Evolutionary conservation across 108 stramenopile species (phyloP).

Genomic region (Seminavis robusta): DNA sequence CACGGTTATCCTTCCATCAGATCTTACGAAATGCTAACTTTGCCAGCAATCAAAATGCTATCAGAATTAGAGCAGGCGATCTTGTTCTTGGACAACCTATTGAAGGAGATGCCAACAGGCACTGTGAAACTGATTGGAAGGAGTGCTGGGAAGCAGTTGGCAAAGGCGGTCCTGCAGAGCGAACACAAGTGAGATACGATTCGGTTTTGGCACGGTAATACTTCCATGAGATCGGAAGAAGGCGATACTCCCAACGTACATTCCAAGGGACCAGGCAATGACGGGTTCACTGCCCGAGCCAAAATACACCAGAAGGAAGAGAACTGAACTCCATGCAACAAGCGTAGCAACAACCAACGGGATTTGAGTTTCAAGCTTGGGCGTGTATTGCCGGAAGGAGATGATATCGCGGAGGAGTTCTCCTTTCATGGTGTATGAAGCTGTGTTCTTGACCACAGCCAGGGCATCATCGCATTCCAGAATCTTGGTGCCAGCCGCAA

Average conservation of each 20-base stretch:
- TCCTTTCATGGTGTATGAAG: slow-evolving; percentile 52
- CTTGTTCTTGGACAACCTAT: slow-evolving; percentile 39
- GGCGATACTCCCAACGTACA: too few species aligned
- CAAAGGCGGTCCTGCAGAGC: too few species aligned
- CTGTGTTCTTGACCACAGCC: slow-evolving; percentile 46
- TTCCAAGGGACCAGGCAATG: slow-evolving; percentile 42
- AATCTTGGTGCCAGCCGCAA: slow-evolving; percentile 50
- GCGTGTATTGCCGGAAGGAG: slow-evolving; percentile 46
- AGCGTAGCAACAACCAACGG: slow-evolving; percentile 41
- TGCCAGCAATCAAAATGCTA: slow-evolving; percentile 70
- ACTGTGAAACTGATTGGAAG: slow-evolving; percentile 62
- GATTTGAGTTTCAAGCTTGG: slow-evolving; percentile 57
- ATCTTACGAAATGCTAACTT: too few species aligned
- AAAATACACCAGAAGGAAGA: slow-evolving; percentile 24
- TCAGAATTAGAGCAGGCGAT: slow-evolving; percentile 62
- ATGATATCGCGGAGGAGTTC: slow-evolving; percentile 50
- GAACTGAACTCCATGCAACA: slow-evolving; percentile 26
- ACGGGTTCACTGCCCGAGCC: slow-evolving; percentile 28
- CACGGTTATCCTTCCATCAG: too few species aligned
- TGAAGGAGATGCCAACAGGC: slow-evolving; percentile 46
- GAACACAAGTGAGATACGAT: too few species aligned
- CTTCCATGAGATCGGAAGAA: too few species aligned
- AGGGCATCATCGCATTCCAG: slow-evolving; percentile 30
- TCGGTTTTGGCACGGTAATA: too few species aligned
- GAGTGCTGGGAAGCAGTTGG: slow-evolving; percentile 33